Evolutionary conservation across 441 rosid genomes (phyloP).

Genomic region (Arabidopsis lyrata): DNA sequence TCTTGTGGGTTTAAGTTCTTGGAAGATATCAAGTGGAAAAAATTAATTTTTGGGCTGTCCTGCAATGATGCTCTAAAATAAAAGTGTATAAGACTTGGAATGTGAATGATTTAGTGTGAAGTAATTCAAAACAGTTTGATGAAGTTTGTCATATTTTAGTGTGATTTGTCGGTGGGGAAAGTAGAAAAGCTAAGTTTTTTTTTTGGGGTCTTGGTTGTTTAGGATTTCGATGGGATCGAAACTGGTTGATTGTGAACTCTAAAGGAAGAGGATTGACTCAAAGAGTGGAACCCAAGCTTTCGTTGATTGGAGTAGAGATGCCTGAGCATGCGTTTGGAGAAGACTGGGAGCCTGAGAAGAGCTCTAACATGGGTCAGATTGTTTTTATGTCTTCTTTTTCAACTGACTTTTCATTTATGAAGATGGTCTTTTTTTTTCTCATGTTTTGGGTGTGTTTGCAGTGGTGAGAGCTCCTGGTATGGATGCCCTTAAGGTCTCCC

Average conservation of each 20-base stretch:
- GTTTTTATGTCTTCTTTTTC: neutral
- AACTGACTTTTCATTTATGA: neutral
- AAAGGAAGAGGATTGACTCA: conserved; percentile 87
- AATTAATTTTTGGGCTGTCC: neutral
- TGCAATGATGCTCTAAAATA: neutral
- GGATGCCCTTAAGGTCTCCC: conserved; percentile 66
- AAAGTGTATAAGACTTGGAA: neutral
- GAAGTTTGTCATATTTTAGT: neutral
- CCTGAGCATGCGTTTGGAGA: conserved; percentile 69
- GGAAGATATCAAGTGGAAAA: neutral
- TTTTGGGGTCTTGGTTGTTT: conserved; percentile 22
- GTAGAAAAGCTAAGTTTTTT: neutral
- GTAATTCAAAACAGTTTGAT: neutral
- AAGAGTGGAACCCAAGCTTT: conserved; percentile 90
- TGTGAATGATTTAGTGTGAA: neutral
- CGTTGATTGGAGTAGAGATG: conserved; percentile 66
- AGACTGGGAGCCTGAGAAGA: conserved; percentile 61
- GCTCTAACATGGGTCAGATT: conserved; percentile 66
- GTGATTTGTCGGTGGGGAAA: neutral
- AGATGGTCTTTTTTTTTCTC: conserved; percentile 26
- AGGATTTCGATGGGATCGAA: conserved; percentile 94
- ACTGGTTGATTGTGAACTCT: conserved; percentile 77
- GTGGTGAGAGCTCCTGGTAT: conserved; percentile 88
- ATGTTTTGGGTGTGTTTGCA: conserved; percentile 37
- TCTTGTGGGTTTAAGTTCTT: neutral